Conservation (phyloP, 768 basidiomycete species). For the Lactifluus pinguis region DNA sequence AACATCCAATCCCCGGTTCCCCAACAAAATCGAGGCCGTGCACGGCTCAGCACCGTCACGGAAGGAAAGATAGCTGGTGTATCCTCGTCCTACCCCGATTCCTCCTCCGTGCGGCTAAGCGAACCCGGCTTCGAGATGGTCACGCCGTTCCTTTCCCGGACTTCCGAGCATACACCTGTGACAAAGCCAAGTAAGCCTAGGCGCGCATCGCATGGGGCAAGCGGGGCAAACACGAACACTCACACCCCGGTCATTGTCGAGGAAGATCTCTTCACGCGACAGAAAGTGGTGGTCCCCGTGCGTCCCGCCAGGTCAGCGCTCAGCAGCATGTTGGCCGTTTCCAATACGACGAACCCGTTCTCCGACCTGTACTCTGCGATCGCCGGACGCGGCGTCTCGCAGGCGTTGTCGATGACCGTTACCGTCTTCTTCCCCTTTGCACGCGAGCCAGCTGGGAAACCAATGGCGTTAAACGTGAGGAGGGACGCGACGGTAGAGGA, state of each 20-base stretch:
- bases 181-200: background rate
- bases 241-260: background rate
- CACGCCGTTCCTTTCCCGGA: conserved; percentile 30
- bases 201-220: conserved; percentile 19
- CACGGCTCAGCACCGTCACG: conserved; percentile 53
- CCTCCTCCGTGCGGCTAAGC: conserved; percentile 24
- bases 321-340: conserved; percentile 62
- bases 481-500: conserved; percentile 92
- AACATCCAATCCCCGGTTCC: conserved; percentile 41
- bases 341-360: conserved; percentile 71
- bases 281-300: conserved; percentile 33
- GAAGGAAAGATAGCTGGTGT: conserved; percentile 10
- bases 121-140: conserved; percentile 50
- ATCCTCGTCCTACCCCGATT: conserved; percentile 21
- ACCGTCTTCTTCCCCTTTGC: conserved; percentile 84
- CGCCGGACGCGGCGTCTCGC: conserved; percentile 57
- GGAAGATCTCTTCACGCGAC: conserved; percentile 40
- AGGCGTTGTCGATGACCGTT: conserved; percentile 52
- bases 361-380: conserved; percentile 80
- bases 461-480: conserved; percentile 67
- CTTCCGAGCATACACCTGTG: conserved; percentile 2
- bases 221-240: background rate
- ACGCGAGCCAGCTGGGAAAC: conserved; percentile 44
- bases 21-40: conserved; percentile 29
- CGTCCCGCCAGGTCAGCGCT: conserved; percentile 52